phyloP scores from a whole-genome alignment of 1,284 basidiomycete genomes.

The Somion occarium region DNA sequence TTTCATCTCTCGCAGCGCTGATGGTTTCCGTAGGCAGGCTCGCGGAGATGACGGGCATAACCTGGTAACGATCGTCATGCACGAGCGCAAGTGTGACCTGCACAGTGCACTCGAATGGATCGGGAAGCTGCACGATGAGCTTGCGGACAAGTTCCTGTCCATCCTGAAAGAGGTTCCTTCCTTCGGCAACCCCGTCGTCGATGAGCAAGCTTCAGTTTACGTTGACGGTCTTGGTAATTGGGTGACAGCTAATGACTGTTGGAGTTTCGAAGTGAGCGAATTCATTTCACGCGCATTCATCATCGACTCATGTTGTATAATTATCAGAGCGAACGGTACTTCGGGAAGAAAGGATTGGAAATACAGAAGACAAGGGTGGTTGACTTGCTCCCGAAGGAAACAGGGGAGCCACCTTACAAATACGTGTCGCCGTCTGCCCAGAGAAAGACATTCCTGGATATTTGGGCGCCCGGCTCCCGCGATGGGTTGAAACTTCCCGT shows the following conservation, averaged over 20 bases:
- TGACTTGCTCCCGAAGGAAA: constrained; percentile 8
- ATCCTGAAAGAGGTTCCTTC: not conserved
- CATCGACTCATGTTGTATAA: no score
- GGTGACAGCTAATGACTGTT: constrained; percentile 2
- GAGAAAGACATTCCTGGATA: not conserved
- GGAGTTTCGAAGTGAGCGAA: constrained; percentile 5
- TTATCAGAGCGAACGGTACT: constrained; percentile 22
- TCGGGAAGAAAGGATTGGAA: constrained; percentile 21
- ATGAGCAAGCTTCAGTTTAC: not conserved
- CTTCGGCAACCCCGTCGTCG: not conserved
- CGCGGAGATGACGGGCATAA: constrained; percentile 31
- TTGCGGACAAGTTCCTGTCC: constrained; percentile 20
- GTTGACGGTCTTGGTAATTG: not conserved
- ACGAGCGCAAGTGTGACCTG: constrained; percentile 21
- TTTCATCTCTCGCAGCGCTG: not conserved
- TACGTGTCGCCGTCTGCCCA: not conserved
- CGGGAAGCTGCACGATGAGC: constrained; percentile 21
- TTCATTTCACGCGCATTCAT: no score
- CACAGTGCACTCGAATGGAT: constrained; percentile 30
- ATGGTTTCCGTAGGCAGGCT: constrained; percentile 18
- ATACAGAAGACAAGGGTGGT: constrained; percentile 16
- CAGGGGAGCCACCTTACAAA: not conserved
- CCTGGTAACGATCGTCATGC: constrained; percentile 30
- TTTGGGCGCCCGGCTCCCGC: not conserved
- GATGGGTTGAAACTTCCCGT: not conserved